These are phyloP conservation scores for Ogataea nonfermentans DNA, from an alignment of 805 yeast species.

Conservation along the genomic window DNA sequence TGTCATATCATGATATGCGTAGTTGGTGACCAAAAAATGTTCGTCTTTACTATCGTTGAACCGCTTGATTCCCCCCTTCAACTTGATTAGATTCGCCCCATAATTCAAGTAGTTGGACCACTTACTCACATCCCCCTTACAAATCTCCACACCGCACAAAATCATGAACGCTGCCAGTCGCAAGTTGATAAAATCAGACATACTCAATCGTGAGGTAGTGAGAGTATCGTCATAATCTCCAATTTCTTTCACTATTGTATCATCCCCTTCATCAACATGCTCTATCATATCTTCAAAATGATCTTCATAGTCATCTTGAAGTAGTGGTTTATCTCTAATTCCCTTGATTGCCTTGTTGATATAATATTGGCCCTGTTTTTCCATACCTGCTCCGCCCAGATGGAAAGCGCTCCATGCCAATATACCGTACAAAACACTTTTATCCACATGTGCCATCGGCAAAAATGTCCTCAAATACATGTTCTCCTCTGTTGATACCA, in stretches of 20 bases:
- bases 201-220: conserved; percentile 20
- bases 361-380: conserved; percentile 47
- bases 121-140: conserved; percentile 74
- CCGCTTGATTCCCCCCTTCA: conserved; percentile 58
- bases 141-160: conserved; percentile 76
- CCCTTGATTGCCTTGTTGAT: conserved; percentile 47
- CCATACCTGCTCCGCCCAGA: conserved; percentile 42
- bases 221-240: conserved; percentile 9
- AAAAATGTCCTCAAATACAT: conserved; percentile 50
- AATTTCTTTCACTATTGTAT: conserved; percentile 18
- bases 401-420: conserved; percentile 58
- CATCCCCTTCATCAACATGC: conserved; percentile 27
- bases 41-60: conserved; percentile 56
- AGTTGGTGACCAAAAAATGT: conserved; percentile 73
- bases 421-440: conserved; percentile 50
- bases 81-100: conserved; percentile 61
- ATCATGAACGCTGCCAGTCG: conserved; percentile 66
- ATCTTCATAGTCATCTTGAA: conserved; percentile 22
- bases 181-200: conserved; percentile 36
- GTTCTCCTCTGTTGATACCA: conserved; percentile 50
- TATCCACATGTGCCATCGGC: conserved; percentile 53
- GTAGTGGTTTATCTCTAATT: conserved; percentile 34
- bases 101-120: conserved; percentile 68
- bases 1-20: conserved; percentile 77
- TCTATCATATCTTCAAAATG: conserved; percentile 26